Percentiles rank a stretch among this genome's conserved stretches.
These are phyloP conservation scores for Chrysanthemum seticuspe DNA, from an alignment of 129 eudicot species.

Conservation along the genomic window DNA sequence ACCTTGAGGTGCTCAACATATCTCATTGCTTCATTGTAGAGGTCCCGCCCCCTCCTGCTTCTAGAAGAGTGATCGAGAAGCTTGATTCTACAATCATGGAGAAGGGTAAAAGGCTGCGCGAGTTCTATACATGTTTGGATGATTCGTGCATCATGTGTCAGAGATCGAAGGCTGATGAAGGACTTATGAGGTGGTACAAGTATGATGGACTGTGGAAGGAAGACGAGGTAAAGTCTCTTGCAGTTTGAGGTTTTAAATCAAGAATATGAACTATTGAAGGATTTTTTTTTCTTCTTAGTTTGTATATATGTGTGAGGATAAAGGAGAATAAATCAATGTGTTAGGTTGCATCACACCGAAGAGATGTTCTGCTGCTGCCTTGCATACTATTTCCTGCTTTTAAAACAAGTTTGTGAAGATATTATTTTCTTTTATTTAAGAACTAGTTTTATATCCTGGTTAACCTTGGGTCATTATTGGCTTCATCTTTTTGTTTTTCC, in stretches of 20 bases:
- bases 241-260: constrained; percentile 32
- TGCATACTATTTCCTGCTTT: constrained; percentile 7
- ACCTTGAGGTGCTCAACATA: constrained; percentile 65
- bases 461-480: not conserved
- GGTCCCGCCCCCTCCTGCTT: constrained; percentile 38
- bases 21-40: constrained; percentile 61
- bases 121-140: constrained; percentile 49
- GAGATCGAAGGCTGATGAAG: constrained; percentile 55
- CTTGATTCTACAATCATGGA: constrained; percentile 46
- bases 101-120: constrained; percentile 41
- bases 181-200: constrained; percentile 78
- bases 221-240: constrained; percentile 65
- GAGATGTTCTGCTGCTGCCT: not conserved
- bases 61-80: constrained; percentile 33
- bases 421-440: not conserved
- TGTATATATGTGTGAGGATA: constrained; percentile 2
- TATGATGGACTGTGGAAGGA: constrained; percentile 67
- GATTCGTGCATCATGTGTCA: constrained; percentile 57
- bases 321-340: constrained; percentile 12
- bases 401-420: not conserved
- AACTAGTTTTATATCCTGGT: not conserved
- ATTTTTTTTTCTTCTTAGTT: not conserved
- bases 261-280: not conserved
- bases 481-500: not conserved
- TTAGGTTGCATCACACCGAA: not conserved